Evolutionary conservation across 2,329 filamentous ascomycete genomes (phyloP).

Genomic region (Sarocladium oryzae): DNA sequence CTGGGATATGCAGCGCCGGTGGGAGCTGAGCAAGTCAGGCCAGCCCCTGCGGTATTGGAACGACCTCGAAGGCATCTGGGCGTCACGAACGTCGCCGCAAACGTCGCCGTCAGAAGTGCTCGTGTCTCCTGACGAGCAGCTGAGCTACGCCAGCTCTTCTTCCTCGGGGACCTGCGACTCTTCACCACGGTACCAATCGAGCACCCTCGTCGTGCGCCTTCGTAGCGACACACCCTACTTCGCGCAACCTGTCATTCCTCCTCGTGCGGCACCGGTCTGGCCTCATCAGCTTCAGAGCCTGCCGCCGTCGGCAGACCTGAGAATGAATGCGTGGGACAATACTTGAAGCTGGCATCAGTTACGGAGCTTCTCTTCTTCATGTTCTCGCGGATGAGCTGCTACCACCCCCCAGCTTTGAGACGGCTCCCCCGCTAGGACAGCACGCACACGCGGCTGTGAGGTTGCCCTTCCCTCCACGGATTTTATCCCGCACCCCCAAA

Average conservation of each 20-base stretch:
- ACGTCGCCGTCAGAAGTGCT: background rate
- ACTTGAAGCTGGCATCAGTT: too few species aligned
- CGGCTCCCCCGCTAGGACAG: too few species aligned
- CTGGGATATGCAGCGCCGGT: conserved; percentile 14
- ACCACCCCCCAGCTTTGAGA: too few species aligned
- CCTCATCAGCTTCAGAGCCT: background rate
- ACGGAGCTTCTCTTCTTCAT: too few species aligned
- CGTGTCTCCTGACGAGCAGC: background rate
- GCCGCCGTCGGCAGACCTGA: background rate
- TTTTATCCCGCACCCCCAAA: too few species aligned
- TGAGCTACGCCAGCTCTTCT: background rate
- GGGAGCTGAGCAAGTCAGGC: conserved; percentile 15
- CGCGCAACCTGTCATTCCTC: background rate
- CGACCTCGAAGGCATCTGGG: conserved; percentile 17
- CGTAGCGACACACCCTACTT: background rate
- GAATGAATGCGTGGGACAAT: background rate
- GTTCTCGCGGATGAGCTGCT: too few species aligned
- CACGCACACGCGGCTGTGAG: too few species aligned
- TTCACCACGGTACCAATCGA: background rate
- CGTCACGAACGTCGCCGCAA: background rate
- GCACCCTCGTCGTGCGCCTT: background rate
- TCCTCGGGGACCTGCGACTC: background rate
- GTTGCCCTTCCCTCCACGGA: too few species aligned
- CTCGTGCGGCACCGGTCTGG: background rate
- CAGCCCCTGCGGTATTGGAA: conserved; percentile 14